Evolutionary conservation across 331 rosid species (phyloP).

Genomic region (Arachis monticola): DNA sequence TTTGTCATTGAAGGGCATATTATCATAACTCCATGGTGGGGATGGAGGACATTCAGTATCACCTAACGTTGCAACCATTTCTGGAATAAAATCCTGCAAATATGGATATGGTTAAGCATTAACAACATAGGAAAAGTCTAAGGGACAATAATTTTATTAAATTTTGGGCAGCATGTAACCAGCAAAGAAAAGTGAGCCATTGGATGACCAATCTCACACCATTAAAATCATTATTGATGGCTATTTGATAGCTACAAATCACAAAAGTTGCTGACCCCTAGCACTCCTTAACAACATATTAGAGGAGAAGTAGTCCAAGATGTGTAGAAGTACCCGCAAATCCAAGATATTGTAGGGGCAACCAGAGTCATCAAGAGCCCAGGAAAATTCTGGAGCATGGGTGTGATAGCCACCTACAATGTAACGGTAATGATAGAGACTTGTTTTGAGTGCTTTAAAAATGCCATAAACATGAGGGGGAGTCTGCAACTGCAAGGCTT

Average conservation of each 20-base stretch:
- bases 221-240: too few relatives aligned
- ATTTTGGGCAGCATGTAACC: too few relatives aligned
- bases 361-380: slow-evolving; percentile 55
- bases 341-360: slow-evolving; percentile 74
- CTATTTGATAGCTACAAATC: too few relatives aligned
- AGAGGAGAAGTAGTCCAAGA: not conserved
- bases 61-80: slow-evolving; percentile 47
- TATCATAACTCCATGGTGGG: slow-evolving; percentile 83
- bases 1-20: slow-evolving; percentile 53
- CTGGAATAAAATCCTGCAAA: slow-evolving; percentile 66
- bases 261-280: too few relatives aligned
- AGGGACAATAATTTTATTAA: too few relatives aligned
- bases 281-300: not conserved
- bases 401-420: slow-evolving; percentile 70
- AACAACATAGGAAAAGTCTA: not conserved
- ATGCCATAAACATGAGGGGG: slow-evolving; percentile 39
- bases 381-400: slow-evolving; percentile 78
- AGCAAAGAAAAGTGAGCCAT: too few relatives aligned
- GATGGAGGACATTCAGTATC: slow-evolving; percentile 69
- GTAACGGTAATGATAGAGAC: slow-evolving; percentile 75
- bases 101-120: slow-evolving; percentile 4
- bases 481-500: slow-evolving; percentile 64
- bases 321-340: slow-evolving; percentile 63
- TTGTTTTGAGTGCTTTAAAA: slow-evolving; percentile 60
- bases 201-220: too few relatives aligned